phyloP scores from a whole-genome alignment of 2,329 filamentous ascomycete species.

The Arthrobotrys megalospora region DNA sequence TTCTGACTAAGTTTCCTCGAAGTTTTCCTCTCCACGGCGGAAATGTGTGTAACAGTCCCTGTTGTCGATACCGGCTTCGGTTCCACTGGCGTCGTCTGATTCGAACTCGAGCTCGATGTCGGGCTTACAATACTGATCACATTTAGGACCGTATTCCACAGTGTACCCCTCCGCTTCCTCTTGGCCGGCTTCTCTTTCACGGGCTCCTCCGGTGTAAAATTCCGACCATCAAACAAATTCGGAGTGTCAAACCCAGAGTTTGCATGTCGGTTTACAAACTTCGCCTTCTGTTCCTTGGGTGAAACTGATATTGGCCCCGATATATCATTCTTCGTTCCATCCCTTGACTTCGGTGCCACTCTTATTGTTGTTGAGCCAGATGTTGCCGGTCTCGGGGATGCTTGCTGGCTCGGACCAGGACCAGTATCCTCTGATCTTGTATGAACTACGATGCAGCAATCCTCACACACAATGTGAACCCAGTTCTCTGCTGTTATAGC shows the following conservation, averaged over 20 bases:
- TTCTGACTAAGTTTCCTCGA: conserved; percentile 53
- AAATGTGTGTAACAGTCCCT: conserved; percentile 52
- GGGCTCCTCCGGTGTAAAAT: conserved; percentile 34
- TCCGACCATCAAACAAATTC: conserved; percentile 53
- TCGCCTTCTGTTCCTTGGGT: conserved; percentile 35
- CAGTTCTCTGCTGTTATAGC: conserved; percentile 46
- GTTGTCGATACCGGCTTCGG: conserved; percentile 8
- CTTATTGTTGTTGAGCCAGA: conserved; percentile 42
- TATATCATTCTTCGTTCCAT: conserved; percentile 53
- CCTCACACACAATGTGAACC: conserved; percentile 42
- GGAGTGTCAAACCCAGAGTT: conserved; percentile 55
- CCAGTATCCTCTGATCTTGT: conserved; percentile 54
- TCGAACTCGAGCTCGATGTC: conserved; percentile 30
- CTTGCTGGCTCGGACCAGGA: conserved; percentile 23
- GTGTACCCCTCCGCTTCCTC: conserved; percentile 46
- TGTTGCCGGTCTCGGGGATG: conserved; percentile 41
- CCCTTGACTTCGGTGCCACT: conserved; percentile 43
- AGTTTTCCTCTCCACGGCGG: conserved; percentile 35
- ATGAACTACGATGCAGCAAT: conserved; percentile 57
- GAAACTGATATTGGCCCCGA: conserved; percentile 30
- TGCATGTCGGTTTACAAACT: conserved; percentile 56
- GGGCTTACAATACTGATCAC: conserved; percentile 51
- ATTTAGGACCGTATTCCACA: conserved; percentile 53
- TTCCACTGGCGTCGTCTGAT: conserved; percentile 20
- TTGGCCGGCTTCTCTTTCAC: conserved; percentile 44